Evolutionary conservation across 176 grass and related monocot species (phyloP).

Genomic region (Puccinellia tenuiflora): DNA sequence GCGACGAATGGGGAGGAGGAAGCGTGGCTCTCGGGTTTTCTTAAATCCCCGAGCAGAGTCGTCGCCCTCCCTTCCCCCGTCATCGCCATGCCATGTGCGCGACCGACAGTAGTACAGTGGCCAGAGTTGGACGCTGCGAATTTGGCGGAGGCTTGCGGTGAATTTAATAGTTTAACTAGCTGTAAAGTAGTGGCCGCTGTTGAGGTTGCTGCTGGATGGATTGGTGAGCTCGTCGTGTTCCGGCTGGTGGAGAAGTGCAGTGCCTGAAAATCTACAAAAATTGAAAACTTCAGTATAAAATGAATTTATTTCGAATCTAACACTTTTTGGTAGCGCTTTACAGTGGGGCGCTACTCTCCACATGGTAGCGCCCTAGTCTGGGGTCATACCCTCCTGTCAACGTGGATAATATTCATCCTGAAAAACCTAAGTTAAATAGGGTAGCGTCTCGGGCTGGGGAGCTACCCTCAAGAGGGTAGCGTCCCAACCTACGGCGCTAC

Average conservation of each 20-base stretch:
- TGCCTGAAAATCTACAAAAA: too few relatives aligned
- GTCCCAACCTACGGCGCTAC: too few relatives aligned
- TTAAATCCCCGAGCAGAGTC: background rate
- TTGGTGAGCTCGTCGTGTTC: background rate
- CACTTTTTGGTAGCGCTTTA: too few relatives aligned
- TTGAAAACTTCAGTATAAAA: too few relatives aligned
- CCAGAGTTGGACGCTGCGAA: background rate
- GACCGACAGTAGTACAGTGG: conserved; percentile 4
- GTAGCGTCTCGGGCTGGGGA: too few relatives aligned
- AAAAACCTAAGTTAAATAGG: too few relatives aligned
- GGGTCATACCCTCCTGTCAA: too few relatives aligned
- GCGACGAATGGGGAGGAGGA: background rate
- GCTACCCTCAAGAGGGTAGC: too few relatives aligned
- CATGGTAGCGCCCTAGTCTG: too few relatives aligned
- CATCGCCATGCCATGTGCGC: background rate
- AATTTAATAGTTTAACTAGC: background rate
- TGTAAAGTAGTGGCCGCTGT: conserved; percentile 1
- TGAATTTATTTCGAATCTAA: too few relatives aligned
- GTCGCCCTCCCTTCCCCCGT: background rate
- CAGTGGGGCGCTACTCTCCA: too few relatives aligned
- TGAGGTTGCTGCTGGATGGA: background rate
- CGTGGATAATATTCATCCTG: too few relatives aligned
- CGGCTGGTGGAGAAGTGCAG: background rate
- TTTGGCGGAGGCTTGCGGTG: background rate
- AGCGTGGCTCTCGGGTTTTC: background rate